Percentiles rank a stretch among this genome's conserved stretches.
phyloP scores from a whole-genome alignment of 176 grass and related monocot genomes.

The Avena insularis region DNA sequence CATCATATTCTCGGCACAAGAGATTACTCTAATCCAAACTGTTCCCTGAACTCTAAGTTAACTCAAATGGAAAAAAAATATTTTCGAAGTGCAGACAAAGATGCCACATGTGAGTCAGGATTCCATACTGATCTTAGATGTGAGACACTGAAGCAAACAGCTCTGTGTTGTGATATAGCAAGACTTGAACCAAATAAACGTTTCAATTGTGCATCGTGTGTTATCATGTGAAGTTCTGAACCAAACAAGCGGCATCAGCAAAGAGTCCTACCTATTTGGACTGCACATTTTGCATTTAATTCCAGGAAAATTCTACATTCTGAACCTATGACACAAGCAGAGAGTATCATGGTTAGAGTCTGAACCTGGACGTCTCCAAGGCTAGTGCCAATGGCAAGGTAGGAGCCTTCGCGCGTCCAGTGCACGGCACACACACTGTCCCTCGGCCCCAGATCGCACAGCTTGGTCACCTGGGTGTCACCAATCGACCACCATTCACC shows the following conservation, averaged over 20 bases:
- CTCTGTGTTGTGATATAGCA: not conserved
- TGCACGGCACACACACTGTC: slow-evolving; percentile 91
- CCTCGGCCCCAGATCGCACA: slow-evolving; percentile 84
- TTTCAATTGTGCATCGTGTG: not conserved
- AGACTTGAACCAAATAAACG: not conserved
- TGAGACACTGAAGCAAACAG: not conserved
- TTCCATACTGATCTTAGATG: not conserved
- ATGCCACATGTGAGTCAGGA: not conserved
- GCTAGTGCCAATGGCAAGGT: slow-evolving; percentile 86
- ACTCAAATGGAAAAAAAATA: too few relatives aligned
- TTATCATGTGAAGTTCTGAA: not conserved
- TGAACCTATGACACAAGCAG: not conserved
- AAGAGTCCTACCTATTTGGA: not conserved
- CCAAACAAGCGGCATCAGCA: not conserved
- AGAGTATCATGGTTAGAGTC: not conserved
- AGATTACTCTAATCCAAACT: too few relatives aligned
- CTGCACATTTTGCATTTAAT: not conserved
- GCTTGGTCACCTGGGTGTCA: slow-evolving; percentile 70
- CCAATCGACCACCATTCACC: not conserved
- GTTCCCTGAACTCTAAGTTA: too few relatives aligned
- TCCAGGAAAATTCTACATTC: not conserved
- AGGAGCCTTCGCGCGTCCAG: slow-evolving; percentile 93
- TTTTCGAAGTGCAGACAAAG: not conserved
- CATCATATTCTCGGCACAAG: too few relatives aligned
- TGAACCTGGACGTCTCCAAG: slow-evolving; percentile 92